A percentile compares a stretch with the other conserved stretches of the same genome.
These are phyloP conservation scores for Besnoitia besnoiti DNA, from an alignment of 169 alveolate species.

Conservation along the genomic window DNA sequence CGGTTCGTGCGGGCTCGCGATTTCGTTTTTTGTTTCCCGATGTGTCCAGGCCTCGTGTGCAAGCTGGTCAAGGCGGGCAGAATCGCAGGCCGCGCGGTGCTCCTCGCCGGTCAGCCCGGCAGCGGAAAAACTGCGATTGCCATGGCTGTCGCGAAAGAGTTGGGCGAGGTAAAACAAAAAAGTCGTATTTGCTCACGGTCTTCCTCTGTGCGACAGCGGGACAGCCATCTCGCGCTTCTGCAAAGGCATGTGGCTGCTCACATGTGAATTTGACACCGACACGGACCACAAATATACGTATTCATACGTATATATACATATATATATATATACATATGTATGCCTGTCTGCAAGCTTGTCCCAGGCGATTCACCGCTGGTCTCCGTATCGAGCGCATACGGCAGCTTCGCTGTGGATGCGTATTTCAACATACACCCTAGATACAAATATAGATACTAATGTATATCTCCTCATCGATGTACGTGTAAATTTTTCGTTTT, in stretches of 20 bases:
- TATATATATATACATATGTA: too few relatives aligned
- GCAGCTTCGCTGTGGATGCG: too few relatives aligned
- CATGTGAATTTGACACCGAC: not conserved
- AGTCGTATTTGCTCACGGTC: too few relatives aligned
- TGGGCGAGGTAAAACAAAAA: constrained; percentile 89
- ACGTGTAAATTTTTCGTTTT: not conserved
- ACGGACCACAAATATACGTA: not conserved
- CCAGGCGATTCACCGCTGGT: too few relatives aligned
- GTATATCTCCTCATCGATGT: not conserved
- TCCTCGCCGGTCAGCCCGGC: constrained; percentile 99
- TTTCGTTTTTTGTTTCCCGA: constrained; percentile 70
- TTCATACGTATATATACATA: not conserved
- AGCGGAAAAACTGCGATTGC: constrained; percentile 99
- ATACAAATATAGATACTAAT: not conserved
- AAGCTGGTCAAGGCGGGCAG: constrained; percentile 96
- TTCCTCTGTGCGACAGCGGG: too few relatives aligned
- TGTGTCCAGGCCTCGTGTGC: constrained; percentile 92
- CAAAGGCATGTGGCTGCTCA: not conserved
- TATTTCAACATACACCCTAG: too few relatives aligned
- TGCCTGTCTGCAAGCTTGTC: too few relatives aligned
- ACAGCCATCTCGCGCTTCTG: too few relatives aligned
- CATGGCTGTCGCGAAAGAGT: constrained; percentile 98
- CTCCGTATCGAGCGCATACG: too few relatives aligned
- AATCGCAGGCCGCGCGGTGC: constrained; percentile 98
- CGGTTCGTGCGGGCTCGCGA: too few relatives aligned